Evolutionary conservation across 2,329 filamentous ascomycete species (phyloP), one percentile per base, ranked within the genome.

Genomic region (Aspergillus aculeatus): DNA sequence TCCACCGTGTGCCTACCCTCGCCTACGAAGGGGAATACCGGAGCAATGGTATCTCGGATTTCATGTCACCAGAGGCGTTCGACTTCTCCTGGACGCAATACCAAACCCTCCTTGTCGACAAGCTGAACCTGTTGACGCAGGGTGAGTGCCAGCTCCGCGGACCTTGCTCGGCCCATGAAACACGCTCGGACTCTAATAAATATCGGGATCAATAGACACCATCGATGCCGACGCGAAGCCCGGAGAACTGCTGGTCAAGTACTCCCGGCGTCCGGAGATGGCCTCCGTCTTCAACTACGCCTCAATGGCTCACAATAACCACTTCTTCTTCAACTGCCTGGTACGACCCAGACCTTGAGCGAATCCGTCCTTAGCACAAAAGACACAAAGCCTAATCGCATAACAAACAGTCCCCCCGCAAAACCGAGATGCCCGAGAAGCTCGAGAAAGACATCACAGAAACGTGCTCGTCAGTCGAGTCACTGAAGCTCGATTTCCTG

Each of bases 251-350:
- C 78, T 90, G 71, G 82, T 94, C 71, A 82, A 86, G 71, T 89
- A 89, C 60, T 90, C 94, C 61, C 91, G 92, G 76, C 86, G 95
- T 71, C 89, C 94, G 49, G 82, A 83, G 67, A 82, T 85, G 64
- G 95, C 95, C 47, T 83, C 88, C 68, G 81, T 89, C 74, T 99
- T 99, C 87, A 99, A 98, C 84, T 86, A 96, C 76, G 95, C 95
- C 76, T 96, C 91, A 69, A 96, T 96, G 90, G 91, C 92, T 58
- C 89, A 91, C 83, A 98, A 98, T 85, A 97, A 87, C 77, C 84
- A 87, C 74, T 80, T 81, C 65, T 82, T 80, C 73, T 82, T 81
- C 72, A 78, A 78, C 64, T 75, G 75, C 66, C 68, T 82, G 67
- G 76, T 78, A 24, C 72, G 77, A 64, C 24, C 6, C 54, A 21